Evolutionary conservation across 345 rosid genomes (phyloP).

Genomic region (Cochlearia excelsa): DNA sequence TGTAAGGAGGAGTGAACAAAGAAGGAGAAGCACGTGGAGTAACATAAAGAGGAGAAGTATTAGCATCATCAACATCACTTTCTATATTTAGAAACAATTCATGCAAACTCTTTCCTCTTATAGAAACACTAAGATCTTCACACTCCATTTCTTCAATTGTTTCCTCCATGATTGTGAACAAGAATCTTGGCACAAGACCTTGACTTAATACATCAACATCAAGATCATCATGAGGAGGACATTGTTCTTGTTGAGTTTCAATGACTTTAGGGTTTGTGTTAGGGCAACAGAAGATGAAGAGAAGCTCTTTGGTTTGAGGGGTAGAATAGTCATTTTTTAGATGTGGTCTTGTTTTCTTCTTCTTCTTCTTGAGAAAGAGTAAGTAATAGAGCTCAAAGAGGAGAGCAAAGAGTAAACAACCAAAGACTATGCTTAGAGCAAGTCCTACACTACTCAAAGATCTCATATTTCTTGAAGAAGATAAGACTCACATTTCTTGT

Average conservation of each 20-base stretch:
- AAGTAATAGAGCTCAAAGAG: conserved; percentile 81
- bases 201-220: conserved; percentile 39
- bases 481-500: conserved; percentile 29
- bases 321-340: conserved; percentile 49
- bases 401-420: conserved; percentile 75
- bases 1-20: conserved; percentile 84
- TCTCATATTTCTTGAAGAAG: conserved; percentile 51
- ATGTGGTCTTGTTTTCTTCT: conserved; percentile 32
- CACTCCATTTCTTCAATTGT: conserved; percentile 86
- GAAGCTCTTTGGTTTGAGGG: conserved; percentile 66
- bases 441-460: conserved; percentile 91
- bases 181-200: conserved; percentile 67
- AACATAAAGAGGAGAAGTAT: conserved; percentile 67
- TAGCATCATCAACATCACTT: conserved; percentile 12
- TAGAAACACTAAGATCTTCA: conserved; percentile 59
- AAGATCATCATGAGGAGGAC: conserved; percentile 2
- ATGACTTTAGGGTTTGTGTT: conserved; percentile 32
- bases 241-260: conserved; percentile 41
- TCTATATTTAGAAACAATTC: conserved; percentile 68
- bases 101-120: conserved; percentile 58
- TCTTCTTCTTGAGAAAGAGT: conserved; percentile 82
- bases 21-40: conserved; percentile 94
- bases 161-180: conserved; percentile 87
- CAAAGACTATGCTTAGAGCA: conserved; percentile 87
- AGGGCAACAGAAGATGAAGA: conserved; percentile 71